These are phyloP conservation scores for Cryptococcus wingfieldii DNA, from an alignment of 1,284 basidiomycete species.

Conservation along the genomic window DNA sequence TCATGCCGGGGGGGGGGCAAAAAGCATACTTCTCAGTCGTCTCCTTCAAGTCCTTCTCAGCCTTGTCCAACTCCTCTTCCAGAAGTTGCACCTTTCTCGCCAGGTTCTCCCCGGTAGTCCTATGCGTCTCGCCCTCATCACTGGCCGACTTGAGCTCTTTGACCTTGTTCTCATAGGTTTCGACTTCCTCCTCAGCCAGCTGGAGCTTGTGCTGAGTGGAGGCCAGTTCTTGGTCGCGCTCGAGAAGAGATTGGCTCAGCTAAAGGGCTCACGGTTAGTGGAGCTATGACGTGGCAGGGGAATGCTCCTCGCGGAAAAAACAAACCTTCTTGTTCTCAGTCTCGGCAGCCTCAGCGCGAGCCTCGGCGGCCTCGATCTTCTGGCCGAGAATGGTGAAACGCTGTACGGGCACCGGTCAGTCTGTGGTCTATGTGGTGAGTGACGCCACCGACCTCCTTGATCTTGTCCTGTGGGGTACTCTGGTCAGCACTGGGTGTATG, in stretches of 20 bases:
- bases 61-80: slow-evolving; percentile 90
- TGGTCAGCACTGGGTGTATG: neutral
- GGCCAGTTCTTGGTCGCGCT: slow-evolving; percentile 81
- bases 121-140: slow-evolving; percentile 69
- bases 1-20: slow-evolving; percentile 29
- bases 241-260: slow-evolving; percentile 71
- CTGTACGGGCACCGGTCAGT: slow-evolving; percentile 33
- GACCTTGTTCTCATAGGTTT: slow-evolving; percentile 72
- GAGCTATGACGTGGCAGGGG: neutral
- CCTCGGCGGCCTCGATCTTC: slow-evolving; percentile 78
- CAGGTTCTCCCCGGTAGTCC: slow-evolving; percentile 71
- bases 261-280: slow-evolving; percentile 11
- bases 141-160: slow-evolving; percentile 64
- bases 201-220: slow-evolving; percentile 76
- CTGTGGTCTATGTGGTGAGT: neutral
- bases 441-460: slow-evolving; percentile 52
- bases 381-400: slow-evolving; percentile 63
- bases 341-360: slow-evolving; percentile 80
- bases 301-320: neutral
- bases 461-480: slow-evolving; percentile 51
- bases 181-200: slow-evolving; percentile 67
- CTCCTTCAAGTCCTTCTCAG: slow-evolving; percentile 96
- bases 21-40: slow-evolving; percentile 84
- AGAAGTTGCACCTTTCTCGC: slow-evolving; percentile 82
- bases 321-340: slow-evolving; percentile 68